Evolutionary conservation across 1,139 yeast species (phyloP).

Genomic region (Blastobotrys buckinghamii): DNA sequence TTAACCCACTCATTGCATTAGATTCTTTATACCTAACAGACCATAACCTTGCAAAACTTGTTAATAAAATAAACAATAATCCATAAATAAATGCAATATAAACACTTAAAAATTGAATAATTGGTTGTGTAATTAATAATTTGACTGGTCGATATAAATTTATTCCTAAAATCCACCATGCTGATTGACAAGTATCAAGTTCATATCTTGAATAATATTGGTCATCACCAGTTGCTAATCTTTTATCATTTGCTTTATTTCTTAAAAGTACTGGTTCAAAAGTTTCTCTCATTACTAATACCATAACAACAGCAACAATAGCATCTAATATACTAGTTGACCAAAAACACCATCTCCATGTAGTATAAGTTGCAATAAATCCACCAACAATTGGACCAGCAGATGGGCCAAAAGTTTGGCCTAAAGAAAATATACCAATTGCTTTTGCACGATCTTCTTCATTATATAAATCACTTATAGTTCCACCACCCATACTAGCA

Average conservation of each 20-base stretch:
- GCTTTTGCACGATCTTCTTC: constrained; percentile 49
- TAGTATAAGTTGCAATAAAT: constrained; percentile 41
- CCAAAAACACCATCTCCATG: constrained; percentile 60
- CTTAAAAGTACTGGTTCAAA: constrained; percentile 51
- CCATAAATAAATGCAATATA: constrained; percentile 61
- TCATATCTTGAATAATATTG: constrained; percentile 53
- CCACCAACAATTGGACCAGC: constrained; percentile 56
- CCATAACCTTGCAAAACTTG: constrained; percentile 51
- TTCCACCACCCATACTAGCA: constrained; percentile 60
- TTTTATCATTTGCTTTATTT: constrained; percentile 41
- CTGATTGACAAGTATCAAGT: constrained; percentile 38
- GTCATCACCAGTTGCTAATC: constrained; percentile 48
- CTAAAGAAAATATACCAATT: constrained; percentile 49
- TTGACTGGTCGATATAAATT: constrained; percentile 47
- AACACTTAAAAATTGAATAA: constrained; percentile 52
- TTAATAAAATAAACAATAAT: constrained; percentile 52
- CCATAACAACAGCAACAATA: constrained; percentile 39
- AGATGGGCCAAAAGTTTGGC: constrained; percentile 57
- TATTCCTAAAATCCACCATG: constrained; percentile 32
- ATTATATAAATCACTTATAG: constrained; percentile 52
- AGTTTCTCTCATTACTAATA: constrained; percentile 46
- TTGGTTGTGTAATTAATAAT: constrained; percentile 50
- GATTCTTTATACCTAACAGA: constrained; percentile 41
- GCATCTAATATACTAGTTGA: constrained; percentile 49
- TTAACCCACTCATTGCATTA: constrained; percentile 47